These are phyloP conservation scores for Coniochaeta hoffmannii DNA, from an alignment of 2,329 filamentous ascomycete genomes.

Conservation along the genomic window DNA sequence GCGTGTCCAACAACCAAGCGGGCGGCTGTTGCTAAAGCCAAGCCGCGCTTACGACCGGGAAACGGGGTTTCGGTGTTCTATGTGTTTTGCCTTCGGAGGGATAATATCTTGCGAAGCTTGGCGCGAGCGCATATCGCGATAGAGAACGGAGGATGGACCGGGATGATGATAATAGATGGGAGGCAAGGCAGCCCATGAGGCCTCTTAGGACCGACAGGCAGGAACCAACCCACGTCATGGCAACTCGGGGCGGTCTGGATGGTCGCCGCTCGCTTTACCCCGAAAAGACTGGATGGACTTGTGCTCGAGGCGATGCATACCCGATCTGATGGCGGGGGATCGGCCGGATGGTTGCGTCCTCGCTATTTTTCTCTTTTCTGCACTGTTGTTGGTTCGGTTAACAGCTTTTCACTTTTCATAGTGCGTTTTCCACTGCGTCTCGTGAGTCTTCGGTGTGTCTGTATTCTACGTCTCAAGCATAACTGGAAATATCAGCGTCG, in stretches of 20 bases:
- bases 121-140: background rate
- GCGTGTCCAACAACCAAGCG: constrained; percentile 55
- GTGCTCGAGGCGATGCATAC: background rate
- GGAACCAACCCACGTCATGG: background rate
- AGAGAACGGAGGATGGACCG: background rate
- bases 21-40: constrained; percentile 29
- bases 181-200: background rate
- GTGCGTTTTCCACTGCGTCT: background rate
- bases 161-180: background rate
- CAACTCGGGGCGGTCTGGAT: background rate
- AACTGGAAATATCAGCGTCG: background rate
- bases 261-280: background rate
- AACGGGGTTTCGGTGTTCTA: constrained; percentile 13
- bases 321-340: background rate
- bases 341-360: background rate
- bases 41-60: too few species aligned
- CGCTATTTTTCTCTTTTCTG: background rate
- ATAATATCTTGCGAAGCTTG: constrained; percentile 2
- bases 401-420: background rate
- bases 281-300: background rate
- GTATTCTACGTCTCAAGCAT: background rate
- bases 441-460: background rate
- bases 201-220: background rate
- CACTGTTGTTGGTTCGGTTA: background rate
- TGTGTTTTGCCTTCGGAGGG: background rate